Evolutionary conservation across 2,329 filamentous ascomycete species (phyloP), one percentile per base, ranked within the genome.

Genomic region (Anthostomella pinea): DNA sequence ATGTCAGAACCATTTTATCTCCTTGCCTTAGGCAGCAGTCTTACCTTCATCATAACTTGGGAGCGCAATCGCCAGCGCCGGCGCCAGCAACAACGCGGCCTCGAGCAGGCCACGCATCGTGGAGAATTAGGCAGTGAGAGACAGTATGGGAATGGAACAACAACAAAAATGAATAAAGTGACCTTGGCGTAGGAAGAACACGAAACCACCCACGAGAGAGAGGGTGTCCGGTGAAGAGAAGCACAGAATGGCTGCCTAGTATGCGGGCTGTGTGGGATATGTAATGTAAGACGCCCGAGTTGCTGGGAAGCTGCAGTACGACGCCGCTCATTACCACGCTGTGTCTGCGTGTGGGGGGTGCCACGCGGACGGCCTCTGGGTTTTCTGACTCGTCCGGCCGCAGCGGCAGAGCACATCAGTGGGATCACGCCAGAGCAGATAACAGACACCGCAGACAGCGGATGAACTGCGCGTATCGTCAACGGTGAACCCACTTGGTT

Each of bases 71-170:
- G 52, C 58, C 51, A 67, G 52, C 52, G 54, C 56, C 47, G 63
- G 59, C 48, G 56, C 60, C 51, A 66, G 43, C 46, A 66, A 49
- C 38, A 56, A 54, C 42, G 57, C 58, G 41, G 54, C 55, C 56
- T 53, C 53, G 26, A 52, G 38, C 32, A 58, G 56, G 52, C 60
- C 57, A 47, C 52, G 55, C 62, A 67, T 67, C 31, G 33, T 53
- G 30, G n/a, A 42, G 42, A 45, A 42, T 38, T 28, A 54, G 50
- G 49, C 46, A 51, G 33, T 43, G 39, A 50, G 27, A 21, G 33
- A 30, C 31, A 16, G 16, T 29, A 31, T 31, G 10, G 20, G 11
- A n/a, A 24, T 19, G 31, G n/a, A n/a, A n/a, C n/a, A n/a, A n/a
- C n/a, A 30, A 14, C 27, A 35, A 24, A 17, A 39, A 25, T 31